These are phyloP conservation scores for Cutaneotrichosporon sp. DNA, from an alignment of 1,284 basidiomycete species.

Conservation along the genomic window DNA sequence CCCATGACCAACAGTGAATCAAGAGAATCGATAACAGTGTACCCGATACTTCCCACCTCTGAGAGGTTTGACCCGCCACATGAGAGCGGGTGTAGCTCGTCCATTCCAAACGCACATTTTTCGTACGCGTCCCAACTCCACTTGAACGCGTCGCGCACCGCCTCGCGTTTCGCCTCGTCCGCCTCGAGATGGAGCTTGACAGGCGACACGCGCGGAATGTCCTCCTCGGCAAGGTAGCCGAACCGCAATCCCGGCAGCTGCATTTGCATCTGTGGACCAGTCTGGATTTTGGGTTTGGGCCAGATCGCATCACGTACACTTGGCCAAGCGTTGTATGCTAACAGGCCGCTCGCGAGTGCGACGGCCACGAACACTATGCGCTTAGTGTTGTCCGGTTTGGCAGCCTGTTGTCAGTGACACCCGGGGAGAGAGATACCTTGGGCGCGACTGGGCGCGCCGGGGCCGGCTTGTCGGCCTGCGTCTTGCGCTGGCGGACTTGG, in stretches of 20 bases:
- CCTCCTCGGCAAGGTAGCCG: neutral
- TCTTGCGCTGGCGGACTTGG: conserved; percentile 8
- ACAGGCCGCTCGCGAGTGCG: neutral
- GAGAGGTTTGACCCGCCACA: conserved; percentile 73
- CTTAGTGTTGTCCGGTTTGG: neutral
- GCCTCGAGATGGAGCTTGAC: conserved; percentile 46
- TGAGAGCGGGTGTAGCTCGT: conserved; percentile 79
- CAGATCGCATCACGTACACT: neutral
- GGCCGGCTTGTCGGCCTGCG: neutral
- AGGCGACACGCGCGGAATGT: conserved; percentile 10
- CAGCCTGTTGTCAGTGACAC: neutral
- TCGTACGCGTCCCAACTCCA: conserved; percentile 80
- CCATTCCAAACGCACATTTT: conserved; percentile 79
- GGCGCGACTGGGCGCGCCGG: too few species aligned
- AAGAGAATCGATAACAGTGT: conserved; percentile 76
- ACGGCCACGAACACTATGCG: neutral
- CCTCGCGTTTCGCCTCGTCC: conserved; percentile 65
- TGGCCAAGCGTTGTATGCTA: conserved; percentile 2
- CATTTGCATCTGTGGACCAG: neutral
- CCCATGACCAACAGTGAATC: conserved; percentile 88
- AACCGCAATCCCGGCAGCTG: conserved; percentile 8
- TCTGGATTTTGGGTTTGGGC: neutral
- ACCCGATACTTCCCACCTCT: conserved; percentile 73
- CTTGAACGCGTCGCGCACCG: conserved; percentile 74
- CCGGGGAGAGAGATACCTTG: neutral